Conservation (phyloP, 305 asterid genomes). For the Fraxinus paxiana region DNA sequence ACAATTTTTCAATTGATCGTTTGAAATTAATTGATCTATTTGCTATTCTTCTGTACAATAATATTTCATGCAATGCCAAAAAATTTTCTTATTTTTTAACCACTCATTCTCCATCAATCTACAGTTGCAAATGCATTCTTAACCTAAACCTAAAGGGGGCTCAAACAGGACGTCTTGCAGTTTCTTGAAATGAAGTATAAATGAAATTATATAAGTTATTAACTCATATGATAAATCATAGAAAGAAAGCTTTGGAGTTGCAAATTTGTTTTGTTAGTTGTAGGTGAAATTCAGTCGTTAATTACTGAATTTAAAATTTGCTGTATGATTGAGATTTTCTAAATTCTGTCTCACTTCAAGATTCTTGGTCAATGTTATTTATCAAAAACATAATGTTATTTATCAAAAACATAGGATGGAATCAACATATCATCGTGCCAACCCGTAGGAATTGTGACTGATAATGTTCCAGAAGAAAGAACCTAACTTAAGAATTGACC, state of each 20-base stretch:
- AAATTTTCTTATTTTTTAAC: too few relatives aligned
- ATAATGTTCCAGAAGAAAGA: background rate
- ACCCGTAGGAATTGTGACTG: background rate
- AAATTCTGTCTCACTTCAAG: background rate
- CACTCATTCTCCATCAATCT: background rate
- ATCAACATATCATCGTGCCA: background rate
- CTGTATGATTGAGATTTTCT: background rate
- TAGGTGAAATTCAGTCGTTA: background rate
- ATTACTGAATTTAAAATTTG: background rate
- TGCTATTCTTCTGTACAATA: background rate
- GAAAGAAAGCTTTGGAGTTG: background rate
- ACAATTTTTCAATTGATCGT: background rate
- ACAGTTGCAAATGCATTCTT: background rate
- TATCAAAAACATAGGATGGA: background rate
- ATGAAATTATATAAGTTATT: background rate
- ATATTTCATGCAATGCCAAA: background rate
- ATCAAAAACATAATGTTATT: background rate
- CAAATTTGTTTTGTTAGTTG: background rate
- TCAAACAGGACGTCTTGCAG: background rate
- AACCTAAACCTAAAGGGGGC: background rate
- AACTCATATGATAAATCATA: background rate
- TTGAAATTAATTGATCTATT: background rate
- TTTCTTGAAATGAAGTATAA: background rate
- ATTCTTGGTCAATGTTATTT: background rate
- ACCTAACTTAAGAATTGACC: background rate